A percentile compares a stretch with the other conserved stretches of the same genome.
Conservation (phyloP, 2,329 filamentous ascomycete species). For the Plenodomus lindquistii region DNA sequence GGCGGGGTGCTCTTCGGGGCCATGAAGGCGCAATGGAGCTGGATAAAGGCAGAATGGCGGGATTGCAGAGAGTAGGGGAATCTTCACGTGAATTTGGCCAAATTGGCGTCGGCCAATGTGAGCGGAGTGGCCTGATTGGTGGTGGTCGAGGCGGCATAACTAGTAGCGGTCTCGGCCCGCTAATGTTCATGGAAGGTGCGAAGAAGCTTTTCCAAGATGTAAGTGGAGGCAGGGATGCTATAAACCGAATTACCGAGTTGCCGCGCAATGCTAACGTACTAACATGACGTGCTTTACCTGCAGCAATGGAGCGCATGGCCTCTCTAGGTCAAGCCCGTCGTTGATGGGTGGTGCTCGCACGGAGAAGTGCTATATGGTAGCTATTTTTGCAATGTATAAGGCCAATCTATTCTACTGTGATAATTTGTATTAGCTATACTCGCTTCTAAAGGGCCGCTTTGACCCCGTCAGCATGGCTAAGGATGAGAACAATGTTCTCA, state of each 20-base stretch:
- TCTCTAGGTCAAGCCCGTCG: not conserved
- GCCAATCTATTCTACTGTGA: too few relatives aligned
- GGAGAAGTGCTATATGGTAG: too few relatives aligned
- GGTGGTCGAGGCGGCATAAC: not conserved
- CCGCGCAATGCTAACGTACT: not conserved
- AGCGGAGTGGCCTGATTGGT: too few relatives aligned
- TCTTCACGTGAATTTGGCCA: not conserved
- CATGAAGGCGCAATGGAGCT: not conserved
- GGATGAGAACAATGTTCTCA: slow-evolving; percentile 1
- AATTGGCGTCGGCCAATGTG: too few relatives aligned
- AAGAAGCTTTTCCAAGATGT: slow-evolving; percentile 6
- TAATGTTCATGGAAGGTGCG: slow-evolving; percentile 1
- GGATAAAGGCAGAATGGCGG: not conserved
- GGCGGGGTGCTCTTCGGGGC: not conserved
- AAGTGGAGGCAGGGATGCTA: too few relatives aligned
- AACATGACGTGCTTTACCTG: slow-evolving; percentile 5
- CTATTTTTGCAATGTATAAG: too few relatives aligned
- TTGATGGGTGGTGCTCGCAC: too few relatives aligned
- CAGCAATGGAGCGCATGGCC: not conserved
- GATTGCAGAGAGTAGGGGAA: not conserved
- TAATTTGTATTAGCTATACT: too few relatives aligned
- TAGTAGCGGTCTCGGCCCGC: not conserved
- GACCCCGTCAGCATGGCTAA: not conserved
- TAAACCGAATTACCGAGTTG: too few relatives aligned
- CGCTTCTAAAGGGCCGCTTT: not conserved